Conservation (phyloP, 2,329 filamentous ascomycete species). For the Trichoderma sp. region DNA sequence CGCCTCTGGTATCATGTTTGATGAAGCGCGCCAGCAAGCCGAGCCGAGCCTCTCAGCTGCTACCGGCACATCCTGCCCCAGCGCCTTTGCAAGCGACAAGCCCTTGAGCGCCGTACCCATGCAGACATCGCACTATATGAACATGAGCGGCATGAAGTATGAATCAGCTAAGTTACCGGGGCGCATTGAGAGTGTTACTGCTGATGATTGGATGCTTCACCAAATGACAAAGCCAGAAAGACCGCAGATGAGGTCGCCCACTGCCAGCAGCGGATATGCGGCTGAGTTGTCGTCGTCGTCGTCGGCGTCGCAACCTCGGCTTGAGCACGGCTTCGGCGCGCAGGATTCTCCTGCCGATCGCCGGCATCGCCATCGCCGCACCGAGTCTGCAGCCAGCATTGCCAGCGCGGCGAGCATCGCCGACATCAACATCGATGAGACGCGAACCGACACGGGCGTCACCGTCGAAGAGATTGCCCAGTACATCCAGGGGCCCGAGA, state of each 20-base stretch:
- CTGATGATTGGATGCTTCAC: slow-evolving; percentile 41
- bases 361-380: slow-evolving; percentile 53
- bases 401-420: slow-evolving; percentile 62
- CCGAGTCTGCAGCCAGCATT: slow-evolving; percentile 62
- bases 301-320: slow-evolving; percentile 33
- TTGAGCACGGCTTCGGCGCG: slow-evolving; percentile 24
- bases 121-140: slow-evolving; percentile 60
- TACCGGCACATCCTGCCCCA: slow-evolving; percentile 60
- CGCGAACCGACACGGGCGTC: slow-evolving; percentile 77
- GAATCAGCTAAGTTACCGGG: slow-evolving; percentile 48
- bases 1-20: slow-evolving; percentile 48
- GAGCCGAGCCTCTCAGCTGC: slow-evolving; percentile 52
- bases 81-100: slow-evolving; percentile 50
- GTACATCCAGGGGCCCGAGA: slow-evolving; percentile 73
- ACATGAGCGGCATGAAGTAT: slow-evolving; percentile 51
- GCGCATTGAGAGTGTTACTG: slow-evolving; percentile 40
- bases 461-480: slow-evolving; percentile 80
- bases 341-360: slow-evolving; percentile 30
- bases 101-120: slow-evolving; percentile 55
- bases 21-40: slow-evolving; percentile 60
- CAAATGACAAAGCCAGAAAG: slow-evolving; percentile 54
- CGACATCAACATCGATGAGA: slow-evolving; percentile 65
- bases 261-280: slow-evolving; percentile 46
- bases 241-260: slow-evolving; percentile 41
- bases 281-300: slow-evolving; percentile 33